These are phyloP conservation scores for Thymus mandschuricus DNA, from an alignment of 257 asterid genomes.

Conservation along the genomic window DNA sequence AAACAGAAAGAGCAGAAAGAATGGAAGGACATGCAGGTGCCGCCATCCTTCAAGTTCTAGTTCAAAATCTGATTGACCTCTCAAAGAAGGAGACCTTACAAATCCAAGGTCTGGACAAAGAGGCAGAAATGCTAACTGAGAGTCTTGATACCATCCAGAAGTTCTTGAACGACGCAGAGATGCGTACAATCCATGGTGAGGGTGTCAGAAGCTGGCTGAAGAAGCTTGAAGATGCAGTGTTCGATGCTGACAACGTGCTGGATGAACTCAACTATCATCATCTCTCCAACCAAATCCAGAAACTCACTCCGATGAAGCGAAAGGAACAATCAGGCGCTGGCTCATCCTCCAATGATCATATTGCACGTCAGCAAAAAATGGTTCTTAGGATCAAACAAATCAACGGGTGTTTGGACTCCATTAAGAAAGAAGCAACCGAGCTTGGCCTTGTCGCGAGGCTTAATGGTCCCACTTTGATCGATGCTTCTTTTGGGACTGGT, in stretches of 20 bases:
- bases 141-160: too few relatives aligned
- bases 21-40: too few relatives aligned
- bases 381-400: background rate
- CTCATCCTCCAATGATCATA: background rate
- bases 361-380: background rate
- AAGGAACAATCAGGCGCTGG: background rate
- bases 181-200: background rate
- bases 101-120: too few relatives aligned
- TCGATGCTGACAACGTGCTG: constrained; percentile 18
- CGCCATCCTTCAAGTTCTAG: too few relatives aligned
- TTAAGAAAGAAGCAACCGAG: too few relatives aligned
- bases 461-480: background rate
- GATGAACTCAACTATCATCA: background rate
- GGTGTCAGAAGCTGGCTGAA: constrained; percentile 5
- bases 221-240: background rate
- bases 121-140: too few relatives aligned
- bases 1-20: too few relatives aligned
- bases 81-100: too few relatives aligned
- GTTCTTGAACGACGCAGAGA: background rate
- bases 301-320: background rate
- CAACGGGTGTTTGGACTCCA: background rate
- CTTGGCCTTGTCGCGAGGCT: background rate
- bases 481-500: background rate
- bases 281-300: too few relatives aligned
- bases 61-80: too few relatives aligned